Percentiles rank a stretch among this genome's conserved stretches.
These are phyloP conservation scores for Penicillium goetzii DNA, from an alignment of 495 filamentous ascomycete species.

Conservation along the genomic window DNA sequence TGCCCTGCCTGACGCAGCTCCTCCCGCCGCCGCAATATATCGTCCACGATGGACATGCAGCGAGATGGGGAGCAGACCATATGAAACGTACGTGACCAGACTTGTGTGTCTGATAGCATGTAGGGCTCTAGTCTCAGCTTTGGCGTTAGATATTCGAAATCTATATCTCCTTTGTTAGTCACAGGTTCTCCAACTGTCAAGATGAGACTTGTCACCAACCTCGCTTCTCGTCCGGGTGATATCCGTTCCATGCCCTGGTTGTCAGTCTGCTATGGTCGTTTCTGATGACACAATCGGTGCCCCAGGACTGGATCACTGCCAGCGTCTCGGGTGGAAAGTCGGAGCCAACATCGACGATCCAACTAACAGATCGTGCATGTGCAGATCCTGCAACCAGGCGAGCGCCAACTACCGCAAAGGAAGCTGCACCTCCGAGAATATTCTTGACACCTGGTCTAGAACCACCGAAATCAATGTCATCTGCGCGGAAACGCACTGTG, in stretches of 20 bases:
- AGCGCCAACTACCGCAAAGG: conserved; percentile 85
- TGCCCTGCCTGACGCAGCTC: conserved; percentile 36
- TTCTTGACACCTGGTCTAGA: conserved; percentile 62
- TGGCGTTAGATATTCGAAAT: conserved; percentile 85
- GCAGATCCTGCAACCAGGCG: conserved; percentile 71
- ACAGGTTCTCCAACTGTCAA: conserved; percentile 11
- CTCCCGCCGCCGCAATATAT: conserved; percentile 57
- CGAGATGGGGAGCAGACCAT: conserved; percentile 81
- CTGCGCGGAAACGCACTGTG: conserved; percentile 49
- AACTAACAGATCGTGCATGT: conserved; percentile 65
- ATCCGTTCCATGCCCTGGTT: conserved; percentile 91
- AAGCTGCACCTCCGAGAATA: conserved; percentile 82
- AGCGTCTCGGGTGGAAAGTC: conserved; percentile 78
- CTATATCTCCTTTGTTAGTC: conserved; percentile 49
- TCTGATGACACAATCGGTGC: conserved; percentile 70
- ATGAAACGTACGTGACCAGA: conserved; percentile 78
- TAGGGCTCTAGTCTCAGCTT: conserved; percentile 75
- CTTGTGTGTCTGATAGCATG: conserved; percentile 59
- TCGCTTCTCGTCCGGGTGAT: conserved; percentile 61
- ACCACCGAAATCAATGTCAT: conserved; percentile 81
- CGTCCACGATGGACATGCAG: conserved; percentile 71
- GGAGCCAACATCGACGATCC: conserved; percentile 86
- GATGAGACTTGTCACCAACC: conserved; percentile 38
- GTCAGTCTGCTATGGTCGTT: conserved; percentile 69
- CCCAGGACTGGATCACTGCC: conserved; percentile 67